These are phyloP conservation scores for Hemileccinum rubropunctum DNA, from an alignment of 768 basidiomycete species.

Conservation along the genomic window DNA sequence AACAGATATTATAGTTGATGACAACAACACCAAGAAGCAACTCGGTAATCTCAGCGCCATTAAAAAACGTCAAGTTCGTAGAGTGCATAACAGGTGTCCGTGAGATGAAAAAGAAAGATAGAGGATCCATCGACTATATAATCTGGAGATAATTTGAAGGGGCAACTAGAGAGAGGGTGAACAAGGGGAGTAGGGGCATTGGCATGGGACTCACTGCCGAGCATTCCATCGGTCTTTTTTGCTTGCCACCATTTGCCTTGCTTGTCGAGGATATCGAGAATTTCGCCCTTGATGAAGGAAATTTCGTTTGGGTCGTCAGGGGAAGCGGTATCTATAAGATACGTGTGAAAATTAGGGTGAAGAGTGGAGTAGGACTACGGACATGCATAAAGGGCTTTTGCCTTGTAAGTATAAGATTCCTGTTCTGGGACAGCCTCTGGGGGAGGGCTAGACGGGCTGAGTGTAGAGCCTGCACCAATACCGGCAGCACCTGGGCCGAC, in stretches of 20 bases:
- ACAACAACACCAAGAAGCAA: slow-evolving; percentile 24
- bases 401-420: slow-evolving; percentile 65
- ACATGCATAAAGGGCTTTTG: slow-evolving; percentile 92
- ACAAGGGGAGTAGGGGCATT: not conserved
- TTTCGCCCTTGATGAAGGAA: slow-evolving; percentile 88
- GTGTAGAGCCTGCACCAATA: slow-evolving; percentile 51
- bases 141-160: slow-evolving; percentile 86
- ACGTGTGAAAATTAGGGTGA: slow-evolving; percentile 19
- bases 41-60: slow-evolving; percentile 23
- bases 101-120: slow-evolving; percentile 13
- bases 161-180: slow-evolving; percentile 51
- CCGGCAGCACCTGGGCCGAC: slow-evolving; percentile 64
- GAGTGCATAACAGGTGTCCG: slow-evolving; percentile 25
- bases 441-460: slow-evolving; percentile 17
- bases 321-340: slow-evolving; percentile 77
- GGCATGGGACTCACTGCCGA: slow-evolving; percentile 63
- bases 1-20: slow-evolving; percentile 30
- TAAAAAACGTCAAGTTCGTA: slow-evolving; percentile 34
- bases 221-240: slow-evolving; percentile 67
- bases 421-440: slow-evolving; percentile 31
- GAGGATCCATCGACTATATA: slow-evolving; percentile 45
- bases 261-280: slow-evolving; percentile 90
- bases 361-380: slow-evolving; percentile 30
- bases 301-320: slow-evolving; percentile 96
- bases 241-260: slow-evolving; percentile 95